Conservation (phyloP, 768 basidiomycete genomes). For the Auricularia heimuer region DNA sequence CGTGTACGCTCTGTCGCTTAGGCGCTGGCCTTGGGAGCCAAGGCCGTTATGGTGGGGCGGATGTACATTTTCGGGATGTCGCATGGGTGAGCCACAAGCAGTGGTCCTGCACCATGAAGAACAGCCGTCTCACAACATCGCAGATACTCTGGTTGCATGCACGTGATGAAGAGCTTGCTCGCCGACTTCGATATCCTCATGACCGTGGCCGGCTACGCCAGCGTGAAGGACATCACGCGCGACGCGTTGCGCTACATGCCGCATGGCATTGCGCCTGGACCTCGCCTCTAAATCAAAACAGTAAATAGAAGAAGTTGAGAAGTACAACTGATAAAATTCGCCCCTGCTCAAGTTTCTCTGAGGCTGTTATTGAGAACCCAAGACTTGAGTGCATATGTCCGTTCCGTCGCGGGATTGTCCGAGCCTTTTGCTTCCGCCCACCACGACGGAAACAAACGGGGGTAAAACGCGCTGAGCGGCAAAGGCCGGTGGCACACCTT, state of each 20-base stretch:
- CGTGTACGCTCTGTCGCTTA: slow-evolving; percentile 43
- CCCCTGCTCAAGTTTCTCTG: no score
- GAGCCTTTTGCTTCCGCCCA: no score
- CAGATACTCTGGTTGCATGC: slow-evolving; percentile 34
- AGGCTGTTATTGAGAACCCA: no score
- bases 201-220: slow-evolving; percentile 31
- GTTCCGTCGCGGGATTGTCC: no score
- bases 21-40: slow-evolving; percentile 45
- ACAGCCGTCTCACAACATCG: not conserved
- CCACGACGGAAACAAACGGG: no score
- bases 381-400: no score
- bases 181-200: slow-evolving; percentile 38
- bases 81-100: slow-evolving; percentile 30
- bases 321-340: no score
- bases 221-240: not conserved
- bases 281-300: not conserved
- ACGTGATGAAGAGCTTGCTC: slow-evolving; percentile 43
- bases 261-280: not conserved
- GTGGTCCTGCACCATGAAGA: not conserved
- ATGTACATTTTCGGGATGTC: slow-evolving; percentile 43
- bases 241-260: not conserved
- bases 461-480: no score
- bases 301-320: no score
- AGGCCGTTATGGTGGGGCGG: slow-evolving; percentile 41
- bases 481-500: no score